Percentiles rank a stretch among this genome's conserved stretches.
phyloP scores from a whole-genome alignment of 495 filamentous ascomycete species.

The Penicillium diatomitis region DNA sequence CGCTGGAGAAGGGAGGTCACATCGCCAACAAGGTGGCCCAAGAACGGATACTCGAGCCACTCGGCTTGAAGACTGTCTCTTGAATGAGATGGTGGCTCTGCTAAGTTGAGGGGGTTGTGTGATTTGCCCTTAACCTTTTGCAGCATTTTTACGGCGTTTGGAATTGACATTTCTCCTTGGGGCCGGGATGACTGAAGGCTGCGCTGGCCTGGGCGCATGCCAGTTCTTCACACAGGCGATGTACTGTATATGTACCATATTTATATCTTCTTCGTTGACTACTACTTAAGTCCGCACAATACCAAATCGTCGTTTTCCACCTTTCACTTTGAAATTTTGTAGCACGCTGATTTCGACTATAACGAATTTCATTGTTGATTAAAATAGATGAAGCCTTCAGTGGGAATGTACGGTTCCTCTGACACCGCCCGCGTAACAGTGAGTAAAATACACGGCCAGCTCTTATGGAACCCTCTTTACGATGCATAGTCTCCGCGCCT shows the following conservation, averaged over 20 bases:
- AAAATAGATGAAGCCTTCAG: not conserved
- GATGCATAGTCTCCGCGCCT: conserved; percentile 62
- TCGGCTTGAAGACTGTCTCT: conserved; percentile 32
- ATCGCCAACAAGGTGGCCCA: conserved; percentile 64
- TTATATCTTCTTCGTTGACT: conserved; percentile 4
- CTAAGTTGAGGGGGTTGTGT: conserved; percentile 10
- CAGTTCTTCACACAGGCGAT: conserved; percentile 3
- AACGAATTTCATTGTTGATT: not conserved
- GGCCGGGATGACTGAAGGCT: conserved; percentile 3
- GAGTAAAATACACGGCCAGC: conserved; percentile 65
- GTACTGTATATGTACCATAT: conserved; percentile 25
- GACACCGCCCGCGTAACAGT: conserved; percentile 78
- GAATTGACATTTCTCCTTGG: conserved; percentile 13
- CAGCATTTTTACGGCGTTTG: conserved; percentile 38
- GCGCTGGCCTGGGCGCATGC: not conserved
- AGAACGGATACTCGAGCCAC: conserved; percentile 61
- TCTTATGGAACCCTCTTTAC: conserved; percentile 73
- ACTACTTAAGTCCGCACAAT: conserved; percentile 6
- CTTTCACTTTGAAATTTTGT: too few species aligned
- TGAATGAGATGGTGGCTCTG: conserved; percentile 8
- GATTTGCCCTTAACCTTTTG: conserved; percentile 10
- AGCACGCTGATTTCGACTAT: not conserved
- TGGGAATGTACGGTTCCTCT: conserved; percentile 68
- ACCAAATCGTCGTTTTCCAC: not conserved
- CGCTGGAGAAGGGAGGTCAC: conserved; percentile 74